Evolutionary conservation across 2,329 filamentous ascomycete genomes (phyloP).

Genomic region (Colletotrichum higginsianum): DNA sequence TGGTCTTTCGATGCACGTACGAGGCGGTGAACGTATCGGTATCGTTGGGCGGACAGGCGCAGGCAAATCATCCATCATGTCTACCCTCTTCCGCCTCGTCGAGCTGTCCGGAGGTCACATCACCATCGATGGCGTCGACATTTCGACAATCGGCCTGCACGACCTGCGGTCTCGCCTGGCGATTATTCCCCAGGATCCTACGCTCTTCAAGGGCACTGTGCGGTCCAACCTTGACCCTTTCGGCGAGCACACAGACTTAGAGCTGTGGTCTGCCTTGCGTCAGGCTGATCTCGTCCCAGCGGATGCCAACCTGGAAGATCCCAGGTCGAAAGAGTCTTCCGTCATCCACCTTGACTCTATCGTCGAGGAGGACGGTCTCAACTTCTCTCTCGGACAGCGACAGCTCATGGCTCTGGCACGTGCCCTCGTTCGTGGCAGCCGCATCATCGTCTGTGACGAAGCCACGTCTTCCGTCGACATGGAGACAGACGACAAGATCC

Average conservation of each 20-base stretch:
- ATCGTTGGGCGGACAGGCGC: constrained; percentile 87
- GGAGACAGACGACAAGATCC: constrained; percentile 97
- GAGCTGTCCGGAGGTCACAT: constrained; percentile 76
- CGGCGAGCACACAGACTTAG: constrained; percentile 81
- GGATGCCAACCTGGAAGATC: constrained; percentile 47
- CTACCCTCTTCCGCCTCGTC: constrained; percentile 82
- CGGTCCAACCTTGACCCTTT: constrained; percentile 87
- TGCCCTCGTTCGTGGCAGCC: constrained; percentile 87
- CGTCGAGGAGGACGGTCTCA: constrained; percentile 95
- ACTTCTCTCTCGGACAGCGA: constrained; percentile 94
- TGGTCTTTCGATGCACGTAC: constrained; percentile 79
- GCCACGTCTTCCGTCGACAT: constrained; percentile 95
- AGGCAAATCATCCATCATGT: constrained; percentile 89
- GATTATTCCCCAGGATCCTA: constrained; percentile 89
- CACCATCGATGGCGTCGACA: constrained; percentile 77
- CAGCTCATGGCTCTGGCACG: constrained; percentile 96
- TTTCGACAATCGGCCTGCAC: constrained; percentile 80
- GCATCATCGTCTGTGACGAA: constrained; percentile 97
- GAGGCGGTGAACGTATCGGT: constrained; percentile 83
- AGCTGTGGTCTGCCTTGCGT: constrained; percentile 83
- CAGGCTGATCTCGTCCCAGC: constrained; percentile 80
- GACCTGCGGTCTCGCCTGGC: constrained; percentile 82
- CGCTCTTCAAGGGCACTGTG: constrained; percentile 85
- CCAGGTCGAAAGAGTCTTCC: constrained; percentile 53
- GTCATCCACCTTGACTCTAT: constrained; percentile 86